Evolutionary conservation across 352 stramenopile genomes (phyloP), one percentile per base, ranked within the genome.

Genomic region (Globisporangium heterothallicum): DNA sequence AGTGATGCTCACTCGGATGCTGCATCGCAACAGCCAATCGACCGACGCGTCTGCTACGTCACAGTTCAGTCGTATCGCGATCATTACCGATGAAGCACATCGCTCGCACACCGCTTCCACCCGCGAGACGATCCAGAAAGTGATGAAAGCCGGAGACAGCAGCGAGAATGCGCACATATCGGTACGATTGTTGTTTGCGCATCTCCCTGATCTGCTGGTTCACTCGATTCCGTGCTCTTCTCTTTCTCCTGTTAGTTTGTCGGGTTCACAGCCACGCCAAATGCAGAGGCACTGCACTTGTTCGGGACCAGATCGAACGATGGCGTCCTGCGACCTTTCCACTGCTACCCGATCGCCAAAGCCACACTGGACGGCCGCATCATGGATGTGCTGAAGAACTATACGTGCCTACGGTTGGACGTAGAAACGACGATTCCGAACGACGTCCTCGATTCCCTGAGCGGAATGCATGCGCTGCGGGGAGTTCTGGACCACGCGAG

Each of bases 21-120:
- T 92, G 2, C 75, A 87, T 43, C 72, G 69, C n/a, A 71, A 65
- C 47, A 53, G 42, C 21, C 41, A 25, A 40, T 41, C 32, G 19
- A 25, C 18, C 21, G n/a, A 26, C n/a, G 24, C 4, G 38, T 18
- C 16, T 41, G 35, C 25, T 4, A 21, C 18, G 9, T 27, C 1
- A 22, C 24, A 56, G 8, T 89, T 78, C 29, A 80, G 76, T 19
- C 74, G 80, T 16, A 68, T 90, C 16, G 83, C 76, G 0, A 90
- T 93, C 56, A 84, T 93, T 48, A 87, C 80, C 12, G 83, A 93
- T 54, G 83, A 93, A 65, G 83, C 80, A 0, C 83, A 93, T 64
- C 83, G 83, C 18, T 90, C 83, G 2, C 80, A 93, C 45, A 79
- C 78, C 9, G 62, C 68, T 14, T 72, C 78, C 2, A 93, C 83